Evolutionary conservation across 805 yeast genomes (phyloP), one percentile per base, ranked within the genome.

Genomic region (Starmerella powellii): DNA sequence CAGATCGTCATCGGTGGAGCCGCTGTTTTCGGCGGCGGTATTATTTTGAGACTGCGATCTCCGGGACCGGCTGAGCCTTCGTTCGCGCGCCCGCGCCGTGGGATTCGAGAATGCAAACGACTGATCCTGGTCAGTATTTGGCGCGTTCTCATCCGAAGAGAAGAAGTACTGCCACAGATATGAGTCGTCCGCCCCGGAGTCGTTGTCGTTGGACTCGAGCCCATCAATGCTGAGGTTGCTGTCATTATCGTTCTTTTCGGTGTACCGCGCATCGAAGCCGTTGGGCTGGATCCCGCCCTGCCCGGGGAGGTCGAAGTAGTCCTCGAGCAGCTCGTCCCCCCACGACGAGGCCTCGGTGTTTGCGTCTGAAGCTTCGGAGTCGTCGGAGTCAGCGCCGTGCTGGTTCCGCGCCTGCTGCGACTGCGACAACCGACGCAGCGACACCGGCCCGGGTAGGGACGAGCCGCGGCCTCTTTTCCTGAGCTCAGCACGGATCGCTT

Each of bases 111-210:
- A 20, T 6, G 37, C 12, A 18, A 18, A 18, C 4, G 11, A 10
- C 12, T 48, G 53, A 17, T 47, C 57, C 15, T 52, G 56, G 32
- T 55, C 51, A 4, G 59, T 55, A 11, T 50, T 58, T 13, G 51
- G 56, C 29, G 57, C 55, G 8, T 62, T 61, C 8, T 56, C 63
- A 26, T 55, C 61, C 2, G 72, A 65, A 18, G 71, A 66, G 57
- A 82, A 78, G 51, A 81, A 78, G 59, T 81, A 80, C 56, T 78
- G 78, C 78, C 86, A 74, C 31, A 82, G 63, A 53, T 80, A 77
- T 3, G 80, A 68, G 54, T 80, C 87, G 56, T 78, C 86, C 18
- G 40, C 42, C 23, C 35, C 40, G 6, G 21, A 37, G n/a, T 32
- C 33, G 24, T 43, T 36, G 13, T 29, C 50, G 16, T 32, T 35